Conservation (phyloP, 1,284 basidiomycete species). For the Ceratobasidium sp. region DNA sequence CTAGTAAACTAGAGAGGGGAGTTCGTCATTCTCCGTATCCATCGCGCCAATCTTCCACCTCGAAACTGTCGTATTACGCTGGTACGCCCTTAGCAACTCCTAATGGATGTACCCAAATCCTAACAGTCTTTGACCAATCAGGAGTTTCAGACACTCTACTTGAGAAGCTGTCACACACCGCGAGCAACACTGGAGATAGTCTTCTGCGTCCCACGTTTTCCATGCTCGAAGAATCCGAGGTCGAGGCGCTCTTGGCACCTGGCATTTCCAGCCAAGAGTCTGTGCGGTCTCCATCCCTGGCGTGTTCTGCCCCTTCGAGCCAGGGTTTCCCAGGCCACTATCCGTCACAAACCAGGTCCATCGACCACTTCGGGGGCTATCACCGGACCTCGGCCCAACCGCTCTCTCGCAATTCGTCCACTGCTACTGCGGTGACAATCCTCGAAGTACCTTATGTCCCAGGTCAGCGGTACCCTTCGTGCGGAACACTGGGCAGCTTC, state of each 20-base stretch:
- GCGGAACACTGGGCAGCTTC: neutral
- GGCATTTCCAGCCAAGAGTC: conserved; percentile 6
- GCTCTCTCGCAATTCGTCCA: conserved; percentile 17
- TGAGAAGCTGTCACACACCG: neutral
- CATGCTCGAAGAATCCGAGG: conserved; percentile 36
- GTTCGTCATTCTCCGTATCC: conserved; percentile 30
- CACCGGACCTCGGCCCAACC: neutral
- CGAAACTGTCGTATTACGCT: neutral
- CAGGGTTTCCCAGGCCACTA: conserved; percentile 9
- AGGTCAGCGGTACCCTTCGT: conserved; percentile 12
- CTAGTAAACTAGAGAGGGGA: neutral
- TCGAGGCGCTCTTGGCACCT: conserved; percentile 12
- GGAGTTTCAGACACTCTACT: conserved; percentile 3
- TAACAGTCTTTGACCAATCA: neutral
- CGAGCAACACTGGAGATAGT: conserved; percentile 15
- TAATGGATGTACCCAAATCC: neutral
- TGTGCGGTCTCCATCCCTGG: neutral
- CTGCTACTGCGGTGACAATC: conserved; percentile 15
- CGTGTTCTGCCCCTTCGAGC: neutral
- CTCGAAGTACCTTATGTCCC: conserved; percentile 36
- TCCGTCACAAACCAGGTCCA: neutral
- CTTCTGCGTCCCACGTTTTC: conserved; percentile 27
- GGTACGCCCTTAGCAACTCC: neutral
- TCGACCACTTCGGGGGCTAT: neutral
- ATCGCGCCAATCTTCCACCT: conserved; percentile 3